Evolutionary conservation across 1,139 yeast genomes (phyloP), one percentile per base, ranked within the genome.

Genomic region (Debaryomycetaceae sp.): DNA sequence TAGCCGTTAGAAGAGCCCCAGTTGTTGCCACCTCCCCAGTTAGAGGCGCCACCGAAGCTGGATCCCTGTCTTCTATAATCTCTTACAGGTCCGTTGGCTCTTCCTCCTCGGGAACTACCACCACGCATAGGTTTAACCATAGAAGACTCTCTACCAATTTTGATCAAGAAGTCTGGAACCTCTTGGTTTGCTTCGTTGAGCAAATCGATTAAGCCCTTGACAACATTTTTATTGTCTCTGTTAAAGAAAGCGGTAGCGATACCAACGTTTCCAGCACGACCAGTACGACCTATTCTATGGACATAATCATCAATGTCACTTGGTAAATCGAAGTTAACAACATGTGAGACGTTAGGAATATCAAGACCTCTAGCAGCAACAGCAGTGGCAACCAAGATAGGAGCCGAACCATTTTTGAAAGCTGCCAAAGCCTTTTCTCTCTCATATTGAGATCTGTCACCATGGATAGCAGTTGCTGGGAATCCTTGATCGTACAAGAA

Each of bases 211-310:
- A 92, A 73, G 48, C 91, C 97, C 67, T 88, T 87, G 52, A 81
- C 94, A 59, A 92, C 78, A 62, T 89, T 89, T 63, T 78, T 82
- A 81, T 89, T 94, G 65, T 86, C 87, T 73, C 98, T 86, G 84
- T 92, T 92, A 73, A 92, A 88, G 77, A 92, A 92, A 41, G 98
- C 95, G 53, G 97, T 91, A 53, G 98, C 97, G 58, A 87, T 78
- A 85, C 98, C 98, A 50, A 86, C 83, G 75, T 92, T 92, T 79
- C 98, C 98, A 59, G 98, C 98, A 83, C 98, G 95, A 71, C 98
- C 98, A 59, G 98, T 92, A 84, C 98, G 94, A 79, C 98, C 98
- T 63, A 92, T 92, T 78, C 98, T 87, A 75, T 92, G 98, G 49
- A 92, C 98, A 64, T 92, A 92, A 70, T 92, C 98, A 68, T 92